phyloP scores from a whole-genome alignment of 805 yeast genomes.

The Saturnispora hagleri region DNA sequence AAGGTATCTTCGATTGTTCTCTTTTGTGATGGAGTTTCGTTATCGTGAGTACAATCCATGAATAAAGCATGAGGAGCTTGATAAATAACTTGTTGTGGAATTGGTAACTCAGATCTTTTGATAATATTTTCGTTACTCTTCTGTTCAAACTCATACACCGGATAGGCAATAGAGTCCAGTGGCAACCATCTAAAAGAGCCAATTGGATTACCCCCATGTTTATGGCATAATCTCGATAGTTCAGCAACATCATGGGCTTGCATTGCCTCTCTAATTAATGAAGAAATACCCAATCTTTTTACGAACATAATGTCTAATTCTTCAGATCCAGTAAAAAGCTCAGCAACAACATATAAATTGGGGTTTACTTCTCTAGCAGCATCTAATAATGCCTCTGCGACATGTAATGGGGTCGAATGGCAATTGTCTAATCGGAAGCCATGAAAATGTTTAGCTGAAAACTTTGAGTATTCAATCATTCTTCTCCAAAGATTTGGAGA shows the following conservation, averaged over 20 bases:
- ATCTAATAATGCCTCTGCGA: slow-evolving; percentile 82
- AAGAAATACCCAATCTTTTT: slow-evolving; percentile 80
- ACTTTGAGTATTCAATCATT: slow-evolving; percentile 68
- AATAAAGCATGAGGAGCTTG: slow-evolving; percentile 87
- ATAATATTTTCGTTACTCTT: slow-evolving; percentile 22
- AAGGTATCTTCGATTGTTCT: slow-evolving; percentile 91
- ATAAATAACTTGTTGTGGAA: slow-evolving; percentile 56
- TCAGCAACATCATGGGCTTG: slow-evolving; percentile 89
- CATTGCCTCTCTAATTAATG: slow-evolving; percentile 93
- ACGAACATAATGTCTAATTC: slow-evolving; percentile 84
- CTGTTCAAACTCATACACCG: slow-evolving; percentile 33
- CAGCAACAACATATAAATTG: slow-evolving; percentile 87
- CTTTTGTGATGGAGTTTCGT: slow-evolving; percentile 80
- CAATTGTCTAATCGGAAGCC: slow-evolving; percentile 94
- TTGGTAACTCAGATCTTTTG: slow-evolving; percentile 51
- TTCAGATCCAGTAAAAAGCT: slow-evolving; percentile 87
- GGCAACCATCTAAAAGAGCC: slow-evolving; percentile 84
- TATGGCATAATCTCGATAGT: slow-evolving; percentile 75
- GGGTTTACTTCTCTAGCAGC: slow-evolving; percentile 81
- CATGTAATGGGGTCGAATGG: slow-evolving; percentile 93
- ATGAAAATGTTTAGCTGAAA: slow-evolving; percentile 64
- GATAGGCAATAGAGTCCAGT: slow-evolving; percentile 62
- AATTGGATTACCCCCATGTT: slow-evolving; percentile 92
- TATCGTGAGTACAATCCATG: slow-evolving; percentile 98
- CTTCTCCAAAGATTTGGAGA: slow-evolving; percentile 86